These are phyloP conservation scores for Tolypocladium amazonense DNA, from an alignment of 2,329 filamentous ascomycete genomes.

Conservation along the genomic window DNA sequence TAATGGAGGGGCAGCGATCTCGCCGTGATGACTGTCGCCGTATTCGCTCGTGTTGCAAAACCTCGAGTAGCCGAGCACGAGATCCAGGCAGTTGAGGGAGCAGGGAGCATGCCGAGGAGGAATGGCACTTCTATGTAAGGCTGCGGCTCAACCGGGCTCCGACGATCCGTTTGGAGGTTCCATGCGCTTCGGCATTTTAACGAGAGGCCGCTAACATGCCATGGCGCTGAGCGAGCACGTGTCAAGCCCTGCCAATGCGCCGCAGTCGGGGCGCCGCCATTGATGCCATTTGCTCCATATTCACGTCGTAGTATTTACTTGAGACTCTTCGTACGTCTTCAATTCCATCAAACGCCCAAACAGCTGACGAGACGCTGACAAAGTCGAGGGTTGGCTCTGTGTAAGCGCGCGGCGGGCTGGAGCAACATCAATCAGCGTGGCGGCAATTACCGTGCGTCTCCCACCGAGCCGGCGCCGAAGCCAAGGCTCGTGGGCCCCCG, in stretches of 20 bases:
- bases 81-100: background rate
- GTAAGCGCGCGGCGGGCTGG: background rate
- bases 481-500: background rate
- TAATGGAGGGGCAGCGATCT: background rate
- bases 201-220: background rate
- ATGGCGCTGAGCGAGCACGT: background rate
- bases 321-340: background rate
- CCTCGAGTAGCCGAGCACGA: background rate
- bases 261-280: background rate
- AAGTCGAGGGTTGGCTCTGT: background rate
- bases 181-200: background rate
- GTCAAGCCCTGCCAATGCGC: background rate
- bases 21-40: background rate
- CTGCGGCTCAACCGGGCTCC: background rate
- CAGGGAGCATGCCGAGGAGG: background rate
- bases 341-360: background rate
- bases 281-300: background rate
- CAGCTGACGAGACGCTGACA: background rate
- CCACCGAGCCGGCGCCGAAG: background rate
- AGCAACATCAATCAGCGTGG: background rate
- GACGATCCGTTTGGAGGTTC: background rate
- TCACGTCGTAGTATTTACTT: background rate
- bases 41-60: background rate
- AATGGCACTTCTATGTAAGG: background rate
- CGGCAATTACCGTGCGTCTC: background rate